These are phyloP conservation scores for Hypomyces perniciosus DNA, from an alignment of 2,329 filamentous ascomycete species.

Conservation along the genomic window DNA sequence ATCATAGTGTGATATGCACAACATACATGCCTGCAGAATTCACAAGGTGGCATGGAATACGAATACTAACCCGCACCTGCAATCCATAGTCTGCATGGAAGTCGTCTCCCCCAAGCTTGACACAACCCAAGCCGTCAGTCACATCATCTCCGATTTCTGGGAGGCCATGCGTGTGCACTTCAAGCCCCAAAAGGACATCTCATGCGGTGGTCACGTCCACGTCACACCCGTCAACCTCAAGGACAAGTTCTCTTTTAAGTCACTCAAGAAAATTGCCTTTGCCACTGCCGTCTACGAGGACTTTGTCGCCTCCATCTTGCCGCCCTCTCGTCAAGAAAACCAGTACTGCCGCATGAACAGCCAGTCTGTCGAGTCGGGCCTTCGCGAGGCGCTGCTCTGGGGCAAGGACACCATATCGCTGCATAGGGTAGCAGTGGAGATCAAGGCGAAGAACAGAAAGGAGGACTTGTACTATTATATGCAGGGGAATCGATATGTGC, in stretches of 20 bases:
- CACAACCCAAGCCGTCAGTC: constrained; percentile 27
- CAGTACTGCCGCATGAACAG: constrained; percentile 31
- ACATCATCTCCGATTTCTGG: constrained; percentile 34
- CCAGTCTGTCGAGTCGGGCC: constrained; percentile 25
- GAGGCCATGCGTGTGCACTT: constrained; percentile 38
- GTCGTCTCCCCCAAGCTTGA: constrained; percentile 35
- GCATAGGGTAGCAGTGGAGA: constrained; percentile 25
- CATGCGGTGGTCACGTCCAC: constrained; percentile 36
- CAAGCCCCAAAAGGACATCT: constrained; percentile 28
- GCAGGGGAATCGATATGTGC: constrained; percentile 33
- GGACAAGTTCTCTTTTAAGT: constrained; percentile 30
- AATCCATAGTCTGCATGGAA: constrained; percentile 32
- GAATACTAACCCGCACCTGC: constrained; percentile 5
- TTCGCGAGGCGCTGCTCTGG: constrained; percentile 23
- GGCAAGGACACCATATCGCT: constrained; percentile 23
- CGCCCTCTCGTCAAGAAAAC: constrained; percentile 29
- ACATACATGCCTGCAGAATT: background rate
- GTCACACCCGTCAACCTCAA: constrained; percentile 29
- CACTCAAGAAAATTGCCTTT: constrained; percentile 33
- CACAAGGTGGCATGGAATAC: background rate
- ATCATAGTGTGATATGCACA: background rate
- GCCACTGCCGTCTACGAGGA: constrained; percentile 30
- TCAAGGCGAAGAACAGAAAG: constrained; percentile 22
- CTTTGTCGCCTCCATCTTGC: constrained; percentile 27
- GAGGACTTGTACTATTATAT: constrained; percentile 31